Evolutionary conservation across 148 eudicot genomes (phyloP).

Genomic region (Hydrangea macrophylla): DNA sequence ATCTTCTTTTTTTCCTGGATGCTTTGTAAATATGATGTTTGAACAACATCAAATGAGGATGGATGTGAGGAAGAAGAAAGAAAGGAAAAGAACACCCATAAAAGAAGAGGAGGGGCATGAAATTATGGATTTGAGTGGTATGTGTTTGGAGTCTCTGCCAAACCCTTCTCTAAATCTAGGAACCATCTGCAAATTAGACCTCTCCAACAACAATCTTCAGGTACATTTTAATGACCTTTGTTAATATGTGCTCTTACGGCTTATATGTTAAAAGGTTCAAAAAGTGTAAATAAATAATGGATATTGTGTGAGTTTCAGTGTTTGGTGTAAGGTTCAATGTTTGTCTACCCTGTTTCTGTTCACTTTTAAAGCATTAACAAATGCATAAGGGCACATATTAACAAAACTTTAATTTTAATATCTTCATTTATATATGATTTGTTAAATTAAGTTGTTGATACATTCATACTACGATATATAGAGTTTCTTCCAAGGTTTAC

Average conservation of each 20-base stretch:
- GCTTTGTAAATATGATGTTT: conserved; percentile 13
- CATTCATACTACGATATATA: too few species aligned
- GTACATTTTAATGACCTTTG: conserved; percentile 18
- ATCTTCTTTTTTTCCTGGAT: background rate
- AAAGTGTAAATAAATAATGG: too few species aligned
- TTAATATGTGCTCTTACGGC: background rate
- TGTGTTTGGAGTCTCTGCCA: conserved; percentile 50
- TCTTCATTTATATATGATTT: too few species aligned
- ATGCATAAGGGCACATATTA: too few species aligned
- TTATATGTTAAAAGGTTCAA: too few species aligned
- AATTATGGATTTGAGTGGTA: conserved; percentile 60
- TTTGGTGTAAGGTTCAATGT: too few species aligned
- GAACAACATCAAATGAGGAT: conserved; percentile 14
- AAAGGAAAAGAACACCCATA: background rate
- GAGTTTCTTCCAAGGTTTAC: too few species aligned
- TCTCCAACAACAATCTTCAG: conserved; percentile 79
- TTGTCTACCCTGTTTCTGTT: too few species aligned
- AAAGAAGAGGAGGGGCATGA: conserved; percentile 18
- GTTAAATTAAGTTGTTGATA: too few species aligned
- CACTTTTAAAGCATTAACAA: too few species aligned
- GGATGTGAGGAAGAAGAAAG: conserved; percentile 1
- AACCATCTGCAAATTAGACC: conserved; percentile 65
- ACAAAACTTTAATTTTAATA: too few species aligned
- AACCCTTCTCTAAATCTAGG: conserved; percentile 49
- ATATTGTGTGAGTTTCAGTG: too few species aligned